A percentile compares a stretch with the other conserved stretches of the same genome.
These are phyloP conservation scores for Eleusine indica DNA, from an alignment of 176 grass and related monocot genomes.

Conservation along the genomic window DNA sequence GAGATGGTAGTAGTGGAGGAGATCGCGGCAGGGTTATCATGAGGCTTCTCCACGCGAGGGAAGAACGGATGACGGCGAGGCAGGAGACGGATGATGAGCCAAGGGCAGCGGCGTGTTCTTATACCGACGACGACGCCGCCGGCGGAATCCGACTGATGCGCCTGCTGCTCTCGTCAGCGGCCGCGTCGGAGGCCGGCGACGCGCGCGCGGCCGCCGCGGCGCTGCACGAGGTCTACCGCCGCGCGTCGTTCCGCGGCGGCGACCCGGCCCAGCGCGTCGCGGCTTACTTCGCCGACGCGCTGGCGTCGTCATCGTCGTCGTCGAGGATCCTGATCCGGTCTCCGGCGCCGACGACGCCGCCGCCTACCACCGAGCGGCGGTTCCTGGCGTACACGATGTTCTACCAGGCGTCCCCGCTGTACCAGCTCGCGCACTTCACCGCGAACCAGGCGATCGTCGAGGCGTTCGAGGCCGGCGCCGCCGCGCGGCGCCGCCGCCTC, in stretches of 20 bases:
- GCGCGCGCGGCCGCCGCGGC: conserved; percentile 38
- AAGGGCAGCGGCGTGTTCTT: neutral
- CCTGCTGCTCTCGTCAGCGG: conserved; percentile 54
- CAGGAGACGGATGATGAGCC: conserved; percentile 21
- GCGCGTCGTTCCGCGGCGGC: conserved; percentile 43
- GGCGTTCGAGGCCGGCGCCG: conserved; percentile 54
- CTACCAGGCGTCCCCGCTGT: conserved; percentile 68
- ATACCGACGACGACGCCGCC: neutral
- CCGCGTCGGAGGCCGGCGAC: conserved; percentile 44
- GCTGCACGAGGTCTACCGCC: conserved; percentile 58
- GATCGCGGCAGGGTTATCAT: conserved; percentile 29
- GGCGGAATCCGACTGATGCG: conserved; percentile 44
- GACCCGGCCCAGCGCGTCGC: conserved; percentile 66
- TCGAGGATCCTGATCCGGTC: conserved; percentile 40
- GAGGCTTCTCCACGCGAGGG: conserved; percentile 51
- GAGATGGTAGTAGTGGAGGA: neutral
- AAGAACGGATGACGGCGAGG: neutral
- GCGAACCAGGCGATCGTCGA: conserved; percentile 95
- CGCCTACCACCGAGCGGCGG: conserved; percentile 32
- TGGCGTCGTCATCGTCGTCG: conserved; percentile 53
- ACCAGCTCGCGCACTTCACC: conserved; percentile 89
- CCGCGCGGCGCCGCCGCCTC: conserved; percentile 28
- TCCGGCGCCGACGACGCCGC: neutral
- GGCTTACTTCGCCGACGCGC: conserved; percentile 64
- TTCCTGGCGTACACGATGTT: conserved; percentile 72